Percentiles rank a stretch among this genome's conserved stretches.
Evolutionary conservation across 306 rosid species (phyloP).

Genomic region (Mucuna pruriens): DNA sequence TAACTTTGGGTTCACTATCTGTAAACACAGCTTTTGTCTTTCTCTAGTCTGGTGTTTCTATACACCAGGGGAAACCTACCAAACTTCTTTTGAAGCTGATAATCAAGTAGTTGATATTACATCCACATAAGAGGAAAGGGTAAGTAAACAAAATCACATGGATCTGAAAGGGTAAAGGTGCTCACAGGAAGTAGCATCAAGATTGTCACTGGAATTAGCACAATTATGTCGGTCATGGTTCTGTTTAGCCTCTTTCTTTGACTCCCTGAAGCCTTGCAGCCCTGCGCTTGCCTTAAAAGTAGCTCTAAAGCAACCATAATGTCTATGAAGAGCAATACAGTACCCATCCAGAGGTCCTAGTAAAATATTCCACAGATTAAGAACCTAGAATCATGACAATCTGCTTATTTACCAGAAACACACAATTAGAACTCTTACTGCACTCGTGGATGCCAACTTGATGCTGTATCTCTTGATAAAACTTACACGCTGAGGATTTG

Average conservation of each 20-base stretch:
- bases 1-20: background rate
- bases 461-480: constrained; percentile 56
- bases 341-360: constrained; percentile 73
- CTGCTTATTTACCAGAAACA: constrained; percentile 10
- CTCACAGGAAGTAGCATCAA: constrained; percentile 78
- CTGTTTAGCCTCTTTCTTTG: constrained; percentile 58
- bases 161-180: constrained; percentile 5
- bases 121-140: background rate
- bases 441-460: constrained; percentile 57
- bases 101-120: background rate
- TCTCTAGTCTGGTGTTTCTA: background rate
- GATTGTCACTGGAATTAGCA: constrained; percentile 65
- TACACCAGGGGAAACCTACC: background rate
- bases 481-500: constrained; percentile 33
- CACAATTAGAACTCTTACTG: constrained; percentile 51
- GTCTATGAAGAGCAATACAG: constrained; percentile 65
- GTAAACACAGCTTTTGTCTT: background rate
- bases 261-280: constrained; percentile 55
- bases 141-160: constrained; percentile 2
- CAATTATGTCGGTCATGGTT: constrained; percentile 56
- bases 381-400: constrained; percentile 22
- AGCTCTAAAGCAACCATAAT: constrained; percentile 53
- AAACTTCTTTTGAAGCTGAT: background rate
- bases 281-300: constrained; percentile 49
- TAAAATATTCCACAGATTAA: constrained; percentile 39